Evolutionary conservation across 805 yeast genomes (phyloP), one percentile per base, ranked within the genome.

Genomic region (Barnettozyma salicaria): DNA sequence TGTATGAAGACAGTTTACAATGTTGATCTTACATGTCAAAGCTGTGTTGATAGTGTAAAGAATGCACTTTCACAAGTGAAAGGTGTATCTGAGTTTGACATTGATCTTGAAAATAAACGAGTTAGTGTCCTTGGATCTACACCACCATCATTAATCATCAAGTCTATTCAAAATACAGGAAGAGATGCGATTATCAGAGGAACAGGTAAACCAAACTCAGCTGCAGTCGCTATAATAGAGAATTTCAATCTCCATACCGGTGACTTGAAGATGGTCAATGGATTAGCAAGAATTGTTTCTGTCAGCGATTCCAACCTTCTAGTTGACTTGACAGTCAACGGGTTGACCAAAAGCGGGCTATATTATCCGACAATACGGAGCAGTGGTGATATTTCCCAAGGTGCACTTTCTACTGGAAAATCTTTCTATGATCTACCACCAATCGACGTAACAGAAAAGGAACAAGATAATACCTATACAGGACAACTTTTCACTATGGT

Each of bases 181-280:
- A 74, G 78, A 45, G 97, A 90, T 53, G 96, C 96, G 4, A 85
- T 90, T 45, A 81, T 90, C 18, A 69, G 97, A 42, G 97, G 97
- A 6, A 77, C 96, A 0, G 97, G 97, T 4, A 70, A 67, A 40
- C 80, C 94, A 13, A 80, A 89, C 56, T 72, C 84, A 14, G 95
- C 97, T 1, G 96, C 96, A 0, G 97, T 89, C 22, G 78, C 92
- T 47, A 89, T 89, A 32, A 61, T 89, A 39, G 97, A 90, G 56
- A 71, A 82, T 14, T 82, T 80, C 49, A 74, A 67, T 34, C 25
- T 34, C 13, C 61, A 64, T 2, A 42, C 52, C n/a, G 56, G 49
- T 24, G 25, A 22, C 4, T 27, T 33, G 7, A 61, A 60, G 19
- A 84, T 89, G 0, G 94, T 90, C 18, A 78, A 82, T 52, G 97